A percentile compares a stretch with the other conserved stretches of the same genome.
Evolutionary conservation across 2,329 filamentous ascomycete genomes (phyloP).

Genomic region (Decorospora gaudefroyi): DNA sequence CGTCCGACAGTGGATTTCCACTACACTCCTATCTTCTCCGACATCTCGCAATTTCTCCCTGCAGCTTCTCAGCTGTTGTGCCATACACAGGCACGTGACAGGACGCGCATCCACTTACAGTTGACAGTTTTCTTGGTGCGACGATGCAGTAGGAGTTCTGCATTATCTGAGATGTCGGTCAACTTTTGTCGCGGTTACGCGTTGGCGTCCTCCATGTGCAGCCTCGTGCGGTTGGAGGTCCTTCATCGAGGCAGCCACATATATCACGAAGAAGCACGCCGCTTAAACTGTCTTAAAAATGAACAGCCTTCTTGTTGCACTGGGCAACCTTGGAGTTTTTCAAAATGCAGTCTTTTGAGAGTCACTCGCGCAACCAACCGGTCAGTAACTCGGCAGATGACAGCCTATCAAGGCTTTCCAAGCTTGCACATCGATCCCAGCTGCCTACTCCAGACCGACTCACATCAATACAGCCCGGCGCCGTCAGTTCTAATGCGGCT

Average conservation of each 20-base stretch:
- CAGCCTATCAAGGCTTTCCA: too few species aligned
- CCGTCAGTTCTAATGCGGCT: too few species aligned
- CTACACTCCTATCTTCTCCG: not conserved
- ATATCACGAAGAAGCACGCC: slow-evolving; percentile 1
- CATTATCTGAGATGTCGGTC: slow-evolving; percentile 5
- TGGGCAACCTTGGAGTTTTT: not conserved
- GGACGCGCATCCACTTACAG: not conserved
- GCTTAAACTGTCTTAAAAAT: not conserved
- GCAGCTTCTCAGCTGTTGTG: too few species aligned
- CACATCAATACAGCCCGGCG: too few species aligned
- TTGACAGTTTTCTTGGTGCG: slow-evolving; percentile 15
- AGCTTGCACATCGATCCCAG: too few species aligned
- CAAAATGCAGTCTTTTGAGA: not conserved
- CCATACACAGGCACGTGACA: not conserved
- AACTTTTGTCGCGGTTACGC: not conserved
- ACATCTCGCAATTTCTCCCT: slow-evolving; percentile 11
- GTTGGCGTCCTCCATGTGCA: not conserved
- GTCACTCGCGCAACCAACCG: too few species aligned
- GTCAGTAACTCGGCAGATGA: too few species aligned
- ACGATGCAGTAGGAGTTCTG: slow-evolving; percentile 18
- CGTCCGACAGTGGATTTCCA: too few species aligned
- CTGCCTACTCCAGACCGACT: too few species aligned
- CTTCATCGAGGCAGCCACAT: not conserved
- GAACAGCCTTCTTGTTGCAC: not conserved
- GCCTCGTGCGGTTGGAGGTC: slow-evolving; percentile 1